Base-by-base conservation (phyloP, 2,329 filamentous ascomycete species). In the Xenoacremonium recifei region DNA sequence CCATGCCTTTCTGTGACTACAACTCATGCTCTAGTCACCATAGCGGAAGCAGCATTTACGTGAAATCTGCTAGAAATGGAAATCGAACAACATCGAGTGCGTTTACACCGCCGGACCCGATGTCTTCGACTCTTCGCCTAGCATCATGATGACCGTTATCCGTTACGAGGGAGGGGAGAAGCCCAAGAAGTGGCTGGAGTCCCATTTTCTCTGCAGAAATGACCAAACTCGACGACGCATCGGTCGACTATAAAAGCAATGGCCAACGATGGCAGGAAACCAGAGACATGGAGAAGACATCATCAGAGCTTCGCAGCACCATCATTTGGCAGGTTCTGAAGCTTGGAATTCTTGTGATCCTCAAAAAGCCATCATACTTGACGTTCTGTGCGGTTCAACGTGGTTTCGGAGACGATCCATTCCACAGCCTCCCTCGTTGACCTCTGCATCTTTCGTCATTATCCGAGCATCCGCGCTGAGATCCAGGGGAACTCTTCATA, bases 1-100 rank as follows among this genome's bases (percentile, higher is more conserved):
- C n/a, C n/a, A n/a, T n/a, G n/a, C n/a, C n/a, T n/a, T n/a, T n/a
- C n/a, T n/a, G n/a, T n/a, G n/a, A n/a, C n/a, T n/a, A n/a, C n/a
- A n/a, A n/a, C n/a, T n/a, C n/a, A n/a, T n/a, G n/a, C n/a, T n/a
- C n/a, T n/a, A n/a, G n/a, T n/a, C n/a, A n/a, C n/a, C n/a, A n/a
- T n/a, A n/a, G n/a, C n/a, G n/a, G n/a, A n/a, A n/a, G n/a, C n/a
- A n/a, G n/a, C n/a, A n/a, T n/a, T n/a, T n/a, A 31, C 6, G 18
- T 29, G n/a, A 27, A 36, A 48, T 25, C 41, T 46, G 48, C 47
- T 40, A 48, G 32, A 53, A 38, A 39, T 46, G 57, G 51, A 58
- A 55, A 59, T 30, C 48, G 37, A 21, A 33, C 30, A 50, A 37
- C 53, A 59, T 49, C 31, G 40, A 43, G 33, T 54, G 56, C 57